Base-by-base conservation (phyloP, 2,329 filamentous ascomycete genomes). In the Monosporascus sp. region DNA sequence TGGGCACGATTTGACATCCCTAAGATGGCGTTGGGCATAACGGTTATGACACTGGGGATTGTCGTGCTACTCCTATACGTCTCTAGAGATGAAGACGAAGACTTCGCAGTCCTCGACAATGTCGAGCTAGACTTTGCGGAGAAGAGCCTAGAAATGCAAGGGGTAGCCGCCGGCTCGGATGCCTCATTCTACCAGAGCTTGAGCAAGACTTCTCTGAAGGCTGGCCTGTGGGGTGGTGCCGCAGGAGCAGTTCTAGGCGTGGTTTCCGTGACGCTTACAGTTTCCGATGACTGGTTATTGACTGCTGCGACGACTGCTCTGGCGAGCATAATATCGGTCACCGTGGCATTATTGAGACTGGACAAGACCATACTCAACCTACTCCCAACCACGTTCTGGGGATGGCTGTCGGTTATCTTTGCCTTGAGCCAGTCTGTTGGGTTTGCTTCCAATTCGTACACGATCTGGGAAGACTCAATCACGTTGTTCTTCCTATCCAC, bases 391-490 rank as follows among this genome's bases (percentile, higher is more conserved):
- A 88, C 83, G 0, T 74, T 92, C 51, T 99, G 93, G 92, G 88
- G 91, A n/a, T 93, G 89, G 86, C 75, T 96, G 55, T 86, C 90
- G 6, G 76, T 90, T 26, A 68, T 92, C 16, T 91, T 96, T 61
- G 91, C 91, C 0, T 70, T 91, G n/a, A 85, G 88, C 56, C 90
- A 96, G 65, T 95, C 91, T n/a, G 76, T 89, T 50, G 93, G 94
- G 7, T 99, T 97, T 68, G 93, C 93, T 0, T 94, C 94, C 3
- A 99, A 99, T 72, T 99, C 94, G 0, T 99, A 92, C 72, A 97
- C 93, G 0, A 96, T 99, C 60, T 99, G 94, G 92, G 94, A 99
- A 73, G 94, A 99, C 65, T 89, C 91, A 16, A 97, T 97, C 52
- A 79, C 96, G 5, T 78, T 96, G 3, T 96, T 96, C 74, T 93